A percentile compares a stretch with the other conserved stretches of the same genome.
Evolutionary conservation across 2,329 filamentous ascomycete species (phyloP).

Genomic region (Trichoderma citrinoviride): DNA sequence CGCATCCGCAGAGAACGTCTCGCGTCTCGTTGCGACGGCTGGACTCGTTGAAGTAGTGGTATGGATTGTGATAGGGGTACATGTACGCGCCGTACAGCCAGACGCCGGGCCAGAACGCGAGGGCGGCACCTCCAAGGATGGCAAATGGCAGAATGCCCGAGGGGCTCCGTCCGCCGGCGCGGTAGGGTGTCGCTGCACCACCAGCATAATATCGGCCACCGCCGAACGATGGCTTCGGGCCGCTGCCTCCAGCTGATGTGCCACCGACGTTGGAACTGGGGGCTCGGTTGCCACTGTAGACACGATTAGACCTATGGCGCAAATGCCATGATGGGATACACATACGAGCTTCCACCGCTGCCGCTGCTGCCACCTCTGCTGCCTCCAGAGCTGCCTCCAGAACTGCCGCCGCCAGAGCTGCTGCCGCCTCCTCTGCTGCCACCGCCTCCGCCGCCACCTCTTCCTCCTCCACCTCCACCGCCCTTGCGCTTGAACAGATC

Average conservation of each 20-base stretch:
- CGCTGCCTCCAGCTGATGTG: constrained; percentile 55
- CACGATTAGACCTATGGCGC: constrained; percentile 27
- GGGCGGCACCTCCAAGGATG: constrained; percentile 45
- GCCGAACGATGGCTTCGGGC: constrained; percentile 56
- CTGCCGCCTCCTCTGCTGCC: constrained; percentile 27
- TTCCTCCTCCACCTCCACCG: constrained; percentile 54
- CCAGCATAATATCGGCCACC: constrained; percentile 66
- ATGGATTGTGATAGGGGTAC: constrained; percentile 48
- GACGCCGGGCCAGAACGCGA: constrained; percentile 61
- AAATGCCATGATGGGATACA: neutral
- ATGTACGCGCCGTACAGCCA: constrained; percentile 65
- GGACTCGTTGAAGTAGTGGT: constrained; percentile 50
- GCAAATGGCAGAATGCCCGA: constrained; percentile 49
- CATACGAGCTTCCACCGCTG: constrained; percentile 27
- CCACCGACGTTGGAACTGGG: constrained; percentile 46
- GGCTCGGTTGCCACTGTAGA: constrained; percentile 27
- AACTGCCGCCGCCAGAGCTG: constrained; percentile 21
- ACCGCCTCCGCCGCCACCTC: constrained; percentile 39
- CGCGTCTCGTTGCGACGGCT: constrained; percentile 41
- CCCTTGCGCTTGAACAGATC: constrained; percentile 61
- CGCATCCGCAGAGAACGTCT: constrained; percentile 50
- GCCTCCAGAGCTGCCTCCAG: constrained; percentile 20
- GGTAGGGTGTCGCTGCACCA: constrained; percentile 61
- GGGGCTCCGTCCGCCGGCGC: constrained; percentile 50
- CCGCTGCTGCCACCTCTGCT: constrained; percentile 26